A percentile compares a stretch with the other conserved stretches of the same genome.
Evolutionary conservation across 208 protist genomes (phyloP).

Genomic region (Endotrypanum monterogeii): DNA sequence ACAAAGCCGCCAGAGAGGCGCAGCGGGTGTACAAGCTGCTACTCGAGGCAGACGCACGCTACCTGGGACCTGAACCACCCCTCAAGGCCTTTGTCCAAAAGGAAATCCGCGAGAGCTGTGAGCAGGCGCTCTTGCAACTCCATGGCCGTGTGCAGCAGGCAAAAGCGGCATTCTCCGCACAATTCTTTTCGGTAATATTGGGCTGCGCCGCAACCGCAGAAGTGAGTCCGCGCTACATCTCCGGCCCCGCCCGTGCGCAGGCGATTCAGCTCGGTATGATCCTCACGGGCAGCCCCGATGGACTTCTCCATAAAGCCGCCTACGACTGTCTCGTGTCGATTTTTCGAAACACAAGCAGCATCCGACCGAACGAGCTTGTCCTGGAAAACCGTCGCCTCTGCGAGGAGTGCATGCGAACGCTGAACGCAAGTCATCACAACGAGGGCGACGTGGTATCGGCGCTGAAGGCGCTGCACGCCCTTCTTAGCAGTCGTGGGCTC

Average conservation of each 20-base stretch:
- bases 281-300: constrained; percentile 66
- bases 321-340: constrained; percentile 88
- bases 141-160: constrained; percentile 65
- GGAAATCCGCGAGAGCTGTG: constrained; percentile 84
- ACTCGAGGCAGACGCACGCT: constrained; percentile 60
- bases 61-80: constrained; percentile 45
- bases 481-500: constrained; percentile 74
- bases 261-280: constrained; percentile 79
- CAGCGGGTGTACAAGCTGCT: constrained; percentile 82
- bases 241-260: constrained; percentile 52
- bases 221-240: constrained; percentile 79
- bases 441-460: constrained; percentile 79
- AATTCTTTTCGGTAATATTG: constrained; percentile 84
- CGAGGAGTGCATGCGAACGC: constrained; percentile 73
- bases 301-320: constrained; percentile 58
- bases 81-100: constrained; percentile 86
- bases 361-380: constrained; percentile 82
- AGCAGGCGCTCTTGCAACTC: constrained; percentile 79
- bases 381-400: constrained; percentile 81
- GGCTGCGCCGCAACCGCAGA: constrained; percentile 66
- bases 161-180: constrained; percentile 56
- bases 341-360: constrained; percentile 64
- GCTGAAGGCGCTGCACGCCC: constrained; percentile 72
- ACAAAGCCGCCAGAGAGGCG: constrained; percentile 62
- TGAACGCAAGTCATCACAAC: constrained; percentile 85